These are phyloP conservation scores for Cyberlindnera americana DNA, from an alignment of 805 yeast genomes.

Conservation along the genomic window DNA sequence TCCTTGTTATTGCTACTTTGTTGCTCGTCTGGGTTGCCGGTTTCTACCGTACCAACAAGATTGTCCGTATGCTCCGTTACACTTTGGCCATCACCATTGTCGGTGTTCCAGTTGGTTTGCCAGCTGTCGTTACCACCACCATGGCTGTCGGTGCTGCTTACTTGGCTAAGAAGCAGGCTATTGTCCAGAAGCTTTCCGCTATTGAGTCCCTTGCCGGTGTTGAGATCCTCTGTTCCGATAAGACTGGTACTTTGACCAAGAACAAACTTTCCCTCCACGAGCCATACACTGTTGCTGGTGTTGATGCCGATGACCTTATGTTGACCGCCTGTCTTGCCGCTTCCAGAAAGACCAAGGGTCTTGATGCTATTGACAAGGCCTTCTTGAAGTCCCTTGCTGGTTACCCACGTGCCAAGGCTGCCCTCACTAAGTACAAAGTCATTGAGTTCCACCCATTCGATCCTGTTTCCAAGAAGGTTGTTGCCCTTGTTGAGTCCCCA, in stretches of 20 bases:
- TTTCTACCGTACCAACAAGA: conserved; percentile 88
- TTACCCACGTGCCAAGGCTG: conserved; percentile 91
- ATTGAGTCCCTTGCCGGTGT: conserved; percentile 97
- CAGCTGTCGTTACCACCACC: conserved; percentile 97
- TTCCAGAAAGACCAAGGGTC: conserved; percentile 96
- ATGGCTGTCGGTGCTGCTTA: conserved; percentile 99
- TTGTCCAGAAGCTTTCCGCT: conserved; percentile 94
- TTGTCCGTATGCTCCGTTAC: conserved; percentile 86
- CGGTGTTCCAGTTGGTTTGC: conserved; percentile 98
- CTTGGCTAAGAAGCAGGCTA: conserved; percentile 95
- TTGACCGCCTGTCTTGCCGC: conserved; percentile 97
- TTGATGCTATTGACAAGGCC: conserved; percentile 96
- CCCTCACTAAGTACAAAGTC: conserved; percentile 91
- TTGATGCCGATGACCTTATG: conserved; percentile 93
- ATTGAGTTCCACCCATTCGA: conserved; percentile 96
- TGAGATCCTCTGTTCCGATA: conserved; percentile 95
- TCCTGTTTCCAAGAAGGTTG: conserved; percentile 96
- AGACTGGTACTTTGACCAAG: conserved; percentile 97
- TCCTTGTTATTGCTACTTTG: conserved; percentile 82
- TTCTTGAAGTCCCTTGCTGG: conserved; percentile 84
- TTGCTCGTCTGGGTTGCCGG: conserved; percentile 88
- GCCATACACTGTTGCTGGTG: conserved; percentile 98
- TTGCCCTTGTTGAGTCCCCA: conserved; percentile 93
- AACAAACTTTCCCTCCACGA: conserved; percentile 94
- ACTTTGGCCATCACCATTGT: conserved; percentile 93